phyloP scores from a whole-genome alignment of 208 protist species.

The Endotrypanum monterogeii region DNA sequence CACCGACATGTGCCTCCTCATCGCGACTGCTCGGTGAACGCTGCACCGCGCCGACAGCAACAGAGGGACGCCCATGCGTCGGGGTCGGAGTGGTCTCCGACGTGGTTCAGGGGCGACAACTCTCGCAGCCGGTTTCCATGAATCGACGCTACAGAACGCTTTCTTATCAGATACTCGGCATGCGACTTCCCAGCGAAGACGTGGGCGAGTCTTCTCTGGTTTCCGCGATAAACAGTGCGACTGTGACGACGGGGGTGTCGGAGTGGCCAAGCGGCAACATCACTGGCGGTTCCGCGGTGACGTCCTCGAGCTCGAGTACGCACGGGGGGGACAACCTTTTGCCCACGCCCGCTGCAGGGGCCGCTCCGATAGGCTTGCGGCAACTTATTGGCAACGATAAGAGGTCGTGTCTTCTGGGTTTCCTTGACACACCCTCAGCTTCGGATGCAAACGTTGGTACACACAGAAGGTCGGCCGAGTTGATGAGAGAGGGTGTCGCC shows the following conservation, averaged over 20 bases:
- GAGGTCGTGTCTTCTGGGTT: background rate
- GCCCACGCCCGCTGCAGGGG: background rate
- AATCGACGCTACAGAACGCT: slow-evolving; percentile 11
- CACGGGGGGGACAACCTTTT: background rate
- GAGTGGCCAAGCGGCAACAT: slow-evolving; percentile 4
- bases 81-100: background rate
- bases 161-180: background rate
- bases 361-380: background rate
- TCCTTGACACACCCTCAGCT: background rate
- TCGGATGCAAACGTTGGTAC: too few species aligned
- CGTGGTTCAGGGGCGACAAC: background rate
- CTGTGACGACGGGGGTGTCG: background rate
- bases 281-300: background rate
- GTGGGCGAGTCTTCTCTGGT: slow-evolving; percentile 4
- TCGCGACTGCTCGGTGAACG: background rate
- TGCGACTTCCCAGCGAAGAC: slow-evolving; percentile 1
- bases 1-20: background rate
- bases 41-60: background rate
- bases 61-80: background rate
- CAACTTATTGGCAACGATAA: background rate
- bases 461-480: too few species aligned
- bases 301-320: background rate
- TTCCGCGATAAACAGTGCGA: slow-evolving; percentile 7
- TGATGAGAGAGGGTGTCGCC: too few species aligned
- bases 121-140: background rate